Percentiles rank a stretch among this genome's conserved stretches.
Evolutionary conservation across 2,329 filamentous ascomycete species (phyloP).

Genomic region (Aureobasidium musti): DNA sequence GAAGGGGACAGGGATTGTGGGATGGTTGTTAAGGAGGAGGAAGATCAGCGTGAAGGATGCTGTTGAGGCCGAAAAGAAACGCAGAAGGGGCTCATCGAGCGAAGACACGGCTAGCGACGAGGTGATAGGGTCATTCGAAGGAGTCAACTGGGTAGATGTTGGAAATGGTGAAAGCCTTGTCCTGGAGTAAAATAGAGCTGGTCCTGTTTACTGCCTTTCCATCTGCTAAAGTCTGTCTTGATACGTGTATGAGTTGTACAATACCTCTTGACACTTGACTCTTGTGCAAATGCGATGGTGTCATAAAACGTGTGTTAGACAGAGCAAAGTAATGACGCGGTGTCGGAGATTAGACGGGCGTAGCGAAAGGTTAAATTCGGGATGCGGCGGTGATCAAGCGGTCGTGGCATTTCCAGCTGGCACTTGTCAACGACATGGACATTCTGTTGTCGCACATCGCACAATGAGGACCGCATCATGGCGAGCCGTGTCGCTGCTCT

Average conservation of each 20-base stretch:
- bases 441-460: neutral
- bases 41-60: conserved; percentile 51
- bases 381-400: conserved; percentile 20
- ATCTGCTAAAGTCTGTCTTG: neutral
- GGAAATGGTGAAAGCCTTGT: conserved; percentile 59
- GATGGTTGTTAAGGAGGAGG: conserved; percentile 51
- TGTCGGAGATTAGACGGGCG: conserved; percentile 5
- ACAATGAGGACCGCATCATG: conserved; percentile 21
- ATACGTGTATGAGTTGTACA: no score
- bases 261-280: no score
- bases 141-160: conserved; percentile 55
- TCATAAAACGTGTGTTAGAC: no score
- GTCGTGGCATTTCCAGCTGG: conserved; percentile 1
- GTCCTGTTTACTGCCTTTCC: conserved; percentile 5
- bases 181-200: conserved; percentile 43
- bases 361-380: neutral
- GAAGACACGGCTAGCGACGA: conserved; percentile 37
- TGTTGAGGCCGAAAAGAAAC: conserved; percentile 50
- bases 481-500: conserved; percentile 24
- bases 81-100: conserved; percentile 46
- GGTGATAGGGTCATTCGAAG: conserved; percentile 43
- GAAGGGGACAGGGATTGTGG: conserved; percentile 59
- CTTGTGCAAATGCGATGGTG: no score
- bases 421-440: conserved; percentile 9
- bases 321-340: conserved; percentile 1